phyloP scores from a whole-genome alignment of 148 eudicot genomes.

The Polygonum maritimum region DNA sequence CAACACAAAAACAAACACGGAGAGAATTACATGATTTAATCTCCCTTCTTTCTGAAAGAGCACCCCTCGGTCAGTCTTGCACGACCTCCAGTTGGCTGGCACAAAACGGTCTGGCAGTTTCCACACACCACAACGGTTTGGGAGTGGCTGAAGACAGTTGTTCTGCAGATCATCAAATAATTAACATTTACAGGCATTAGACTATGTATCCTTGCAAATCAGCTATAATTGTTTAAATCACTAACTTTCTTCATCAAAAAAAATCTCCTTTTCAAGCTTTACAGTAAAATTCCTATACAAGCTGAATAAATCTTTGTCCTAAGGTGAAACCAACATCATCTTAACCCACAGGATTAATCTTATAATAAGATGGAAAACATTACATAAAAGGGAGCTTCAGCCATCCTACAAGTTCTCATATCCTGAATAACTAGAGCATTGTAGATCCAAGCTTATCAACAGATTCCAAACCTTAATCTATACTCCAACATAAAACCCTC shows the following conservation, averaged over 20 bases:
- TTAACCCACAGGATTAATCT: background rate
- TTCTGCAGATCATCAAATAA: background rate
- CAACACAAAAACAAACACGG: background rate
- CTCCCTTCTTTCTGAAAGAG: slow-evolving; percentile 11
- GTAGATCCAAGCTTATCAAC: background rate
- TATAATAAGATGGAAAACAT: too few species aligned
- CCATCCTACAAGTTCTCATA: background rate
- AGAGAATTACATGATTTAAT: background rate
- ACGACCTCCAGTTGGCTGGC: slow-evolving; percentile 10
- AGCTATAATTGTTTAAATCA: background rate
- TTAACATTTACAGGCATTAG: background rate
- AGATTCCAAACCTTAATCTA: background rate
- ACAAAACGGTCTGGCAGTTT: slow-evolving; percentile 7
- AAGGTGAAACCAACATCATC: background rate
- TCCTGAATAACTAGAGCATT: background rate
- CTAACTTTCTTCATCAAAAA: background rate
- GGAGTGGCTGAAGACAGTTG: slow-evolving; percentile 10
- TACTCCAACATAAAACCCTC: too few species aligned
- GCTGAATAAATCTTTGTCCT: background rate
- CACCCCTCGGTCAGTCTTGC: slow-evolving; percentile 6
- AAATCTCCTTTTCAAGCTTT: background rate
- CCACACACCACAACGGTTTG: slow-evolving; percentile 12
- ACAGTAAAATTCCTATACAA: background rate
- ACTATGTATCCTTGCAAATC: background rate
- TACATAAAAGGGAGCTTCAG: background rate